These are phyloP conservation scores for Cocos nucifera DNA, from an alignment of 176 grass and related monocot species.

Conservation along the genomic window DNA sequence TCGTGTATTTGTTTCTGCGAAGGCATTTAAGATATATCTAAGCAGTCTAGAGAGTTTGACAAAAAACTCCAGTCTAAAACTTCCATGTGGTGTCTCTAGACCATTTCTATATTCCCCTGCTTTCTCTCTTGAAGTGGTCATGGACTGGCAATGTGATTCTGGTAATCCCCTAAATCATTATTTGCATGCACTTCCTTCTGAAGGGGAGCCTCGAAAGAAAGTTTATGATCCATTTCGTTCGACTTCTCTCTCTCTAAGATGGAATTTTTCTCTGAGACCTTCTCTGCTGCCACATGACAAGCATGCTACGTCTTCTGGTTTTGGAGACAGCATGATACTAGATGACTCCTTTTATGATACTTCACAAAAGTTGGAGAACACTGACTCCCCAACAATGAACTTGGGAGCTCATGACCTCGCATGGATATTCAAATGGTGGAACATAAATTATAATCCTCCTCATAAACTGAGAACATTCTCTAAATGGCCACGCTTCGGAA, in stretches of 20 bases:
- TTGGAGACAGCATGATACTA: conserved; percentile 41
- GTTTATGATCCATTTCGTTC: conserved; percentile 96
- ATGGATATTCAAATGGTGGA: conserved; percentile 99
- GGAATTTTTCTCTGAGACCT: conserved; percentile 91
- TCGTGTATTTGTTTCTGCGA: conserved; percentile 72
- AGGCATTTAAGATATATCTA: conserved; percentile 88
- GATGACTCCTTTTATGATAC: conserved; percentile 36
- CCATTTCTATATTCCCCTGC: conserved; percentile 80
- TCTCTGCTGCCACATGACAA: conserved; percentile 36
- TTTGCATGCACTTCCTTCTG: conserved; percentile 85
- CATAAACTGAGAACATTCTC: conserved; percentile 94
- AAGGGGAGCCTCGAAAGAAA: conserved; percentile 77
- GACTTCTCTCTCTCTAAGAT: conserved; percentile 92
- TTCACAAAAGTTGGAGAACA: conserved; percentile 40
- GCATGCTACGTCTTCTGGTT: conserved; percentile 36
- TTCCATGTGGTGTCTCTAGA: conserved; percentile 43
- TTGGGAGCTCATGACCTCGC: conserved; percentile 95
- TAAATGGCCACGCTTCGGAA: conserved; percentile 88
- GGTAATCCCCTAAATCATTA: conserved; percentile 86
- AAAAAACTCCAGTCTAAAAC: conserved; percentile 86
- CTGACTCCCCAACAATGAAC: conserved; percentile 77
- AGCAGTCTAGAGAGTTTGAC: conserved; percentile 88
- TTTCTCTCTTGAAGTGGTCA: conserved; percentile 87
- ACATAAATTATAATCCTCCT: conserved; percentile 89
- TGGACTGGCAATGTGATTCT: conserved; percentile 98